These are phyloP conservation scores for Nepenthes gracilis DNA, from an alignment of 148 eudicot genomes.

Conservation along the genomic window DNA sequence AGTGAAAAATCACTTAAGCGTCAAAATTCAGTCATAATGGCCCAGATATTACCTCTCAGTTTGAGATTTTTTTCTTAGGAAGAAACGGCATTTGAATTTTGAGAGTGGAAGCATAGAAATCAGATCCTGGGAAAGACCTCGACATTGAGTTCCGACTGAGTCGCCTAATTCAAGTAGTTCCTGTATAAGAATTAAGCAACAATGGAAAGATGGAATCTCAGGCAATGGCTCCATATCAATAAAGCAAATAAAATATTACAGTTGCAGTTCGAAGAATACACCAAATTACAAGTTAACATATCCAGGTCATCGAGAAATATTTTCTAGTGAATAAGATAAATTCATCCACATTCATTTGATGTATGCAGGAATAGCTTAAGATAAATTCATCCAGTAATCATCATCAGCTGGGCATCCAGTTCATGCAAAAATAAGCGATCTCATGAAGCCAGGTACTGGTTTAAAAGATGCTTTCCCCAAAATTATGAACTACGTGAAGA, in stretches of 20 bases:
- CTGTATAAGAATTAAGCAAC: slow-evolving; percentile 20
- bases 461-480: no score
- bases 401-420: no score
- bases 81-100: slow-evolving; percentile 67
- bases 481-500: no score
- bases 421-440: no score
- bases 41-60: slow-evolving; percentile 44
- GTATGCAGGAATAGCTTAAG: no score
- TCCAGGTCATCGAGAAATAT: background rate
- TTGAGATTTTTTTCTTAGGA: slow-evolving; percentile 59
- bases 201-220: background rate
- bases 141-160: slow-evolving; percentile 83
- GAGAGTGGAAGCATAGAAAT: slow-evolving; percentile 73
- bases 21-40: background rate
- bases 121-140: slow-evolving; percentile 78
- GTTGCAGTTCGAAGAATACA: background rate
- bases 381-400: no score
- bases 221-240: no score
- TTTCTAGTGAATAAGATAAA: no score
- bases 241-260: background rate
- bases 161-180: slow-evolving; percentile 92
- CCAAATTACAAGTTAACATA: background rate
- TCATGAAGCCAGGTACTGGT: no score
- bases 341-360: no score
- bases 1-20: background rate